Base-by-base conservation (phyloP, 305 asterid genomes). In the Andrographis paniculata region DNA sequence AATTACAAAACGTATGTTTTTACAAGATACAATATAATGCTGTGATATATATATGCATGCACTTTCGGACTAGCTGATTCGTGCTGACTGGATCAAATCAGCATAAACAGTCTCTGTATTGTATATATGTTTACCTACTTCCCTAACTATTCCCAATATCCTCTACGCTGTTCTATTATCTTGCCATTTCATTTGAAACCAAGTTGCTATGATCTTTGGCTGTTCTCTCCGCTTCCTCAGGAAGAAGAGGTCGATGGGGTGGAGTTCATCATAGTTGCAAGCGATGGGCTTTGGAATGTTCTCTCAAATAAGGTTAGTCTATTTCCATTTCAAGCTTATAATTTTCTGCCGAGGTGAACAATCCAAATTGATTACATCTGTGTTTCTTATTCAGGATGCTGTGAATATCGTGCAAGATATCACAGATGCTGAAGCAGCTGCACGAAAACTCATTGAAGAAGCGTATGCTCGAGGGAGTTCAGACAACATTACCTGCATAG, bases 211-310 rank as follows among this genome's bases (percentile, higher is more conserved):
- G 21, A 22, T 46, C 19, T 28, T 48, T 30, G 22, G 43, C n/a
- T 23, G 40, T 22, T 27, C 3, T 4, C 48, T 41, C 23, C 19
- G 14, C 35, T 15, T 22, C 44, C 17, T 7, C 39, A 81, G 72
- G 84, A 64, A 60, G 75, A 78, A 71, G 68, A 75, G 10, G 77
- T 78, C n/a, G 63, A 68, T 40, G 74, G 88, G 7, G 77, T 82
- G 14, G 93, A 82, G 44, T 82, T 82, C 57, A 76, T 82, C 20
- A 78, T 82, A 62, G 73, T 82, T 39, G 93, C 93, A 27, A 82
- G 88, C 30, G 85, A 78, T 48, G 88, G 93, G 39, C 80, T 82
- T 16, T 82, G 93, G 93, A 84, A 82, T 22, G 93, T 82, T 14
- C 23, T 54, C 30, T 55, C 73, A 52, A 67, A 67, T 52, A 62